Percentiles rank a stretch among this genome's conserved stretches.
Evolutionary conservation across 2,329 filamentous ascomycete species (phyloP).

Genomic region (Curvularia sp.): DNA sequence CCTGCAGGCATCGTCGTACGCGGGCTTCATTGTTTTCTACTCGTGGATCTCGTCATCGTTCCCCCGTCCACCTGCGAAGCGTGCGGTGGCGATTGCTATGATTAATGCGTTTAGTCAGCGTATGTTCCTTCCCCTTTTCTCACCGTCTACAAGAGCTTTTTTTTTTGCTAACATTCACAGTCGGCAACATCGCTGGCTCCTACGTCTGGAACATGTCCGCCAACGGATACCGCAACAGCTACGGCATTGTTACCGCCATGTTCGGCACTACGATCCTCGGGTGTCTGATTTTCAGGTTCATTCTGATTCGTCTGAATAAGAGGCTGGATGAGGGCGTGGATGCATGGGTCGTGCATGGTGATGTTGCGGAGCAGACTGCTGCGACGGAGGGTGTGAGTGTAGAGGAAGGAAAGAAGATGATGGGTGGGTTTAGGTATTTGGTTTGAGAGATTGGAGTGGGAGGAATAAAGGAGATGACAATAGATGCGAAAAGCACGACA

Average conservation of each 20-base stretch:
- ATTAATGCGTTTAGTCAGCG: conserved; percentile 60
- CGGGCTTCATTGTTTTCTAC: conserved; percentile 49
- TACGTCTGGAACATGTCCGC: conserved; percentile 68
- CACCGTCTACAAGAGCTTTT: too few species aligned
- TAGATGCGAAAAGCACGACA: too few species aligned
- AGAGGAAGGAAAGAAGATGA: conserved; percentile 38
- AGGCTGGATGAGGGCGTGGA: conserved; percentile 40
- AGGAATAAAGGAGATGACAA: too few species aligned
- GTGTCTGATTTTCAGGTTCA: conserved; percentile 49
- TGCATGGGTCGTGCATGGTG: conserved; percentile 37
- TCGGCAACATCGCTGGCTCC: conserved; percentile 59
- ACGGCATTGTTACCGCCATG: conserved; percentile 70
- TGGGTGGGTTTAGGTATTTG: conserved; percentile 45
- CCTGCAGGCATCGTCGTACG: conserved; percentile 50
- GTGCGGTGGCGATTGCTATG: conserved; percentile 66
- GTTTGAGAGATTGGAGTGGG: conserved; percentile 21
- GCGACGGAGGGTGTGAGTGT: conserved; percentile 37
- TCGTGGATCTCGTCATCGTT: conserved; percentile 47
- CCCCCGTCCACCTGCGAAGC: conserved; percentile 66
- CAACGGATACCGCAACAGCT: conserved; percentile 68
- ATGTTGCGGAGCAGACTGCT: conserved; percentile 42
- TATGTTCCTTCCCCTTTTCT: neutral
- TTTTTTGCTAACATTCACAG: neutral
- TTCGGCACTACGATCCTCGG: conserved; percentile 65
- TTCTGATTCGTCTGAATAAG: conserved; percentile 42